Conservation (phyloP, 768 basidiomycete genomes). For the Cantharellus cinnabarinus region DNA sequence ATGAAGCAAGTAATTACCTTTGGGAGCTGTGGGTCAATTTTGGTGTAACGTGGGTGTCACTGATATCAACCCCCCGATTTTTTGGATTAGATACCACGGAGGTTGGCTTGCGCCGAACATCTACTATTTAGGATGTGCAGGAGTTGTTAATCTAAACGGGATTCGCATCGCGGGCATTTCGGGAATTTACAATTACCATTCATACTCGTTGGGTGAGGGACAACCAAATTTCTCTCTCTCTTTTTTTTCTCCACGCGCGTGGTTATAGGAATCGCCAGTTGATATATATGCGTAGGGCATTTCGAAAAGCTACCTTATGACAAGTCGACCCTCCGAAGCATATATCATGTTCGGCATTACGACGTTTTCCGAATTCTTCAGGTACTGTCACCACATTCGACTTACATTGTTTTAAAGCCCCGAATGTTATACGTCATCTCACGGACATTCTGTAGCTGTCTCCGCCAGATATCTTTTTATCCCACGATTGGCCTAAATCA, state of each 20-base stretch:
- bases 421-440: not conserved
- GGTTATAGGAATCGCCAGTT: not conserved
- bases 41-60: not conserved
- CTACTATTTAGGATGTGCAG: constrained; percentile 85
- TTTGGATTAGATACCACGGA: constrained; percentile 56
- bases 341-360: constrained; percentile 82
- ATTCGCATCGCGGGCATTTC: constrained; percentile 77
- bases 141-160: constrained; percentile 73
- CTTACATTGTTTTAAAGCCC: not conserved
- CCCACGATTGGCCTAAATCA: constrained; percentile 87
- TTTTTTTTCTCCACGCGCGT: not conserved
- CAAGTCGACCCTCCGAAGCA: constrained; percentile 46
- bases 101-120: constrained; percentile 96
- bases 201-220: constrained; percentile 40
- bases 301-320: constrained; percentile 72
- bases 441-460: constrained; percentile 24
- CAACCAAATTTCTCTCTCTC: too few relatives aligned
- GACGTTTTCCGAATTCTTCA: constrained; percentile 56
- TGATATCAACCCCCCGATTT: not conserved
- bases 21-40: constrained; percentile 63
- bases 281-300: constrained; percentile 25
- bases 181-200: constrained; percentile 68
- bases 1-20: constrained; percentile 91
- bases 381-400: constrained; percentile 12
- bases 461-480: constrained; percentile 58